Percentiles rank a stretch among this genome's conserved stretches.
Conservation (phyloP, 139 green algal genomes). For the Pseudopediastrum boryanum region DNA sequence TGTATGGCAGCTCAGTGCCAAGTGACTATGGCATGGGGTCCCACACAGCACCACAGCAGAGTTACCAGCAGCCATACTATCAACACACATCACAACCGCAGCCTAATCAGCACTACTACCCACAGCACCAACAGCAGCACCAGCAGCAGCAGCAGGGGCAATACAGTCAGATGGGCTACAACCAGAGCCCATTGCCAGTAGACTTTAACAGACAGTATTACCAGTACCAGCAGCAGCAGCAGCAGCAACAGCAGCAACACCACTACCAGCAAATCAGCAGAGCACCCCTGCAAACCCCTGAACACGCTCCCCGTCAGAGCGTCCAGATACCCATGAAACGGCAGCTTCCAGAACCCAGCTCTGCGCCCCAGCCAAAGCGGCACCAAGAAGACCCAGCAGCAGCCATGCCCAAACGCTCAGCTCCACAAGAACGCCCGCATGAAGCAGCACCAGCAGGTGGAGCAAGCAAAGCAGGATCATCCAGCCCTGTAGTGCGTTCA, state of each 20-base stretch:
- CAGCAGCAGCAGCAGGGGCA: constrained; percentile 13
- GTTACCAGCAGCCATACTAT: no score
- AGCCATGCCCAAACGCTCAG: no score
- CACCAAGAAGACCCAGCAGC: not conserved
- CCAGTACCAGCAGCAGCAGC: constrained; percentile 19
- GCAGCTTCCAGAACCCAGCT: no score
- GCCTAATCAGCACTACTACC: not conserved
- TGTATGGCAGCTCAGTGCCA: no score
- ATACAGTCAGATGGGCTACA: not conserved
- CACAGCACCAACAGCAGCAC: not conserved
- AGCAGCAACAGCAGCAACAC: constrained; percentile 8
- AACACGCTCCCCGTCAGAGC: no score
- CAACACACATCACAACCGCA: no score
- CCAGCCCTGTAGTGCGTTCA: not conserved
- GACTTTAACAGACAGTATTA: not conserved
- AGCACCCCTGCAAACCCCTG: not conserved
- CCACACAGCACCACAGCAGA: no score
- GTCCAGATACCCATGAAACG: no score
- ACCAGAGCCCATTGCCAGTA: not conserved
- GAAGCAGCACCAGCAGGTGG: not conserved
- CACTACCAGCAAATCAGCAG: not conserved
- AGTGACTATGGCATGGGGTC: no score
- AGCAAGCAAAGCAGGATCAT: constrained; percentile 1
- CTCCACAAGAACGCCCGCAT: constrained; percentile 2
- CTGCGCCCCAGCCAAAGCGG: no score